Evolutionary conservation across 306 rosid species (phyloP).

Genomic region (Hippophae gyantsensis): DNA sequence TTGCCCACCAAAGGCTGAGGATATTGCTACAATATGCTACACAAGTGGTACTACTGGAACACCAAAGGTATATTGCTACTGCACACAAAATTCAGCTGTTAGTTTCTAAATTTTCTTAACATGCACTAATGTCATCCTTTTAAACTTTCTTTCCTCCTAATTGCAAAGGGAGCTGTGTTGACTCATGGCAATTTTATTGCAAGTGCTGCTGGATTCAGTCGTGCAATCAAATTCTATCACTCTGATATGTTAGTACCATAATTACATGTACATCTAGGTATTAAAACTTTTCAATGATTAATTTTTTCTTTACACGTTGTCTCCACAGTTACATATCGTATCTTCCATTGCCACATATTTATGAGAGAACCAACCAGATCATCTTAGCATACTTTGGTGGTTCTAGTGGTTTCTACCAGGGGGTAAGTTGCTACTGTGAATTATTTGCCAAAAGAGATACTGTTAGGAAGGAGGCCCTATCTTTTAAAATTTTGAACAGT

Average conservation of each 20-base stretch:
- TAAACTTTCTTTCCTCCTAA: not conserved
- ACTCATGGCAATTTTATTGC: slow-evolving; percentile 76
- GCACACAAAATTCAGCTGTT: slow-evolving; percentile 6
- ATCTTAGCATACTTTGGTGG: slow-evolving; percentile 42
- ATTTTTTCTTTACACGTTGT: slow-evolving; percentile 14
- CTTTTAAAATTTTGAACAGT: too few relatives aligned
- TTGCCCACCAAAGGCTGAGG: slow-evolving; percentile 65
- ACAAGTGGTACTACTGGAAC: slow-evolving; percentile 96
- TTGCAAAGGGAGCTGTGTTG: slow-evolving; percentile 65
- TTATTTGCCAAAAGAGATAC: too few relatives aligned
- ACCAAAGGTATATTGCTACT: slow-evolving; percentile 51
- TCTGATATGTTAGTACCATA: slow-evolving; percentile 59
- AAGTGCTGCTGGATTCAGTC: slow-evolving; percentile 60
- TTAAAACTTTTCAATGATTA: slow-evolving; percentile 1
- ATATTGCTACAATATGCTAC: slow-evolving; percentile 76
- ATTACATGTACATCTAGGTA: not conserved
- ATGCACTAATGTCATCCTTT: not conserved
- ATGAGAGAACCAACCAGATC: slow-evolving; percentile 72
- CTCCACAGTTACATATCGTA: slow-evolving; percentile 67
- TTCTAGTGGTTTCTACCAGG: slow-evolving; percentile 88
- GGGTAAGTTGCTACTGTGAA: slow-evolving; percentile 38
- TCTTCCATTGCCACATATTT: slow-evolving; percentile 90
- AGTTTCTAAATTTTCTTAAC: slow-evolving; percentile 8
- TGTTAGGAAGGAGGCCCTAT: too few relatives aligned
- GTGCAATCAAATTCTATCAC: slow-evolving; percentile 37